phyloP scores from a whole-genome alignment of 2,329 filamentous ascomycete species.

The Cladobotryum protrusum region DNA sequence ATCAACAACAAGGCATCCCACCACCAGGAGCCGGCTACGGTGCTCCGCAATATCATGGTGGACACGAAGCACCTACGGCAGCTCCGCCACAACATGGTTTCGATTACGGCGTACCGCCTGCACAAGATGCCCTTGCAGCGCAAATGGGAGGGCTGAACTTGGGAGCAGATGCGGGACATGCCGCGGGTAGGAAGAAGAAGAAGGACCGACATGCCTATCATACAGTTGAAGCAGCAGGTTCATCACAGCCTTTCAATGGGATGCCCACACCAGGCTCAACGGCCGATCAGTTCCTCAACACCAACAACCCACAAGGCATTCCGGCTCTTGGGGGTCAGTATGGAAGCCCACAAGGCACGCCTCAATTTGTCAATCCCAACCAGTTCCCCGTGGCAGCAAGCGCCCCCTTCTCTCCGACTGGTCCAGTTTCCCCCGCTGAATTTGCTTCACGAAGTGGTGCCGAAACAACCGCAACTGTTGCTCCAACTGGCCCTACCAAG shows the following conservation, averaged over 20 bases:
- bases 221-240: conserved; percentile 66
- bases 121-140: conserved; percentile 50
- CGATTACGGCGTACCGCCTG: conserved; percentile 26
- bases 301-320: conserved; percentile 17
- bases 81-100: conserved; percentile 22
- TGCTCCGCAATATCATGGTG: conserved; percentile 20
- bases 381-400: conserved; percentile 58
- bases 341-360: conserved; percentile 37
- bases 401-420: conserved; percentile 30
- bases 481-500: conserved; percentile 36
- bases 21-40: conserved; percentile 26
- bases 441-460: conserved; percentile 19
- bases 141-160: conserved; percentile 77
- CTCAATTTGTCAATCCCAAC: conserved; percentile 32
- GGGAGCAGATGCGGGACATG: conserved; percentile 36
- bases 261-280: conserved; percentile 53
- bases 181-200: conserved; percentile 66
- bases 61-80: conserved; percentile 17
- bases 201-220: conserved; percentile 94
- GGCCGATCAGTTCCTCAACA: conserved; percentile 35
- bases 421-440: conserved; percentile 19
- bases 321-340: conserved; percentile 38
- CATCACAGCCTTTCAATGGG: conserved; percentile 64
- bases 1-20: conserved; percentile 42
- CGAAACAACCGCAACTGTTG: conserved; percentile 27